Evolutionary conservation across 148 eudicot genomes (phyloP).

Genomic region (Silene uniflora): DNA sequence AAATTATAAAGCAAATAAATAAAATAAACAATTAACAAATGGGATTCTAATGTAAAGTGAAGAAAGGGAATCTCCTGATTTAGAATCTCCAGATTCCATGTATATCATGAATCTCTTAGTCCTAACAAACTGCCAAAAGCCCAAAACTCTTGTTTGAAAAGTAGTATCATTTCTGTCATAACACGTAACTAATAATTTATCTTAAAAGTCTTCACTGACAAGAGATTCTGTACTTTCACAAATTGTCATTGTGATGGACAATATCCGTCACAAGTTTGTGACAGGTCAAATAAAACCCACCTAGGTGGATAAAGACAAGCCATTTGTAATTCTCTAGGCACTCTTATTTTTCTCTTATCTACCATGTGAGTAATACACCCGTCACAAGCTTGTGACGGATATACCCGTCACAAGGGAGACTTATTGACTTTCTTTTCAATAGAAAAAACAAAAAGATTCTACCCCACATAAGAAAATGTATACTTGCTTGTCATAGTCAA

Average conservation of each 20-base stretch:
- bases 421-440: too few relatives aligned
- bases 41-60: background rate
- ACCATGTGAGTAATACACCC: too few relatives aligned
- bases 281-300: too few relatives aligned
- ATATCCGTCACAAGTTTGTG: too few relatives aligned
- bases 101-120: background rate
- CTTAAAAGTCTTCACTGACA: background rate
- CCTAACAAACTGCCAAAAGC: background rate
- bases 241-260: too few relatives aligned
- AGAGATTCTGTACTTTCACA: background rate
- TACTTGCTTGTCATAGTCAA: slow-evolving; percentile 12
- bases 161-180: background rate
- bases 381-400: too few relatives aligned
- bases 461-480: background rate
- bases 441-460: slow-evolving; percentile 1
- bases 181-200: background rate
- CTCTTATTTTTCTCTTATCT: too few relatives aligned
- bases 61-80: background rate
- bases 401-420: too few relatives aligned
- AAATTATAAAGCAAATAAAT: too few relatives aligned
- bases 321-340: too few relatives aligned
- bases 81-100: slow-evolving; percentile 12
- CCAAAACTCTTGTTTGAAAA: background rate
- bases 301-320: too few relatives aligned
- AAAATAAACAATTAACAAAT: background rate